A percentile compares a stretch with the other conserved stretches of the same genome.
These are phyloP conservation scores for barrel medic (Medicago truncatula) DNA, from an alignment of 306 rosid genomes.

Conservation along the genomic window DNA sequence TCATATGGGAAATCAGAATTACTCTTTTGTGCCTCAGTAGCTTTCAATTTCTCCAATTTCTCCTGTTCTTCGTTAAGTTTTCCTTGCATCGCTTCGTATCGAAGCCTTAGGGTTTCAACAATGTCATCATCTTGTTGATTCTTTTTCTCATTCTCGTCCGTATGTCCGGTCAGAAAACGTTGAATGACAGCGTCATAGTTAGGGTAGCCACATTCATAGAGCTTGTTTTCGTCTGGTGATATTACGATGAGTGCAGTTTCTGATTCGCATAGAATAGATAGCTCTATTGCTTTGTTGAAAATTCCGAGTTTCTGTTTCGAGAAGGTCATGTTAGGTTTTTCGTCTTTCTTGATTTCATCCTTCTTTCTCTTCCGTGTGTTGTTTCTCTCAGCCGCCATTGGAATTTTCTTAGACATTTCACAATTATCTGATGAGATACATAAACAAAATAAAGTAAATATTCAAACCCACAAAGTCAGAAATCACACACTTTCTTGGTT, in stretches of 20 bases:
- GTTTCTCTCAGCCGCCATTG: too few species aligned
- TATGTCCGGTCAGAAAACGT: not conserved
- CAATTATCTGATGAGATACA: too few species aligned
- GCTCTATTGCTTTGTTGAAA: slow-evolving; percentile 65
- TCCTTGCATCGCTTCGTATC: not conserved
- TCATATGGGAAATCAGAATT: not conserved
- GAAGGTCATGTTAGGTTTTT: slow-evolving; percentile 56
- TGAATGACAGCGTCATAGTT: not conserved
- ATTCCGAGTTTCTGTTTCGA: slow-evolving; percentile 67
- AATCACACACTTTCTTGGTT: too few species aligned
- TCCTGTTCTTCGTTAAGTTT: not conserved
- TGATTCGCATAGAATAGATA: slow-evolving; percentile 58
- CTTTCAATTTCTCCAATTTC: not conserved
- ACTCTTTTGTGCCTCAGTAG: not conserved
- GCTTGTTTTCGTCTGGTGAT: slow-evolving; percentile 54
- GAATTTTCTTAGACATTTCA: too few species aligned
- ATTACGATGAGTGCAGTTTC: slow-evolving; percentile 53
- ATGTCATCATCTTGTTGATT: not conserved
- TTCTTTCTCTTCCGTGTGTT: not conserved
- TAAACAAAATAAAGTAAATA: too few species aligned
- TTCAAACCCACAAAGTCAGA: too few species aligned
- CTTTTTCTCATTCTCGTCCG: not conserved
- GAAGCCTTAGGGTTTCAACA: not conserved
- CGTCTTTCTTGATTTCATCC: slow-evolving; percentile 54
- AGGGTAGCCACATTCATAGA: slow-evolving; percentile 64